Evolutionary conservation across 2,329 filamentous ascomycete species (phyloP).

Genomic region (Alternaria metachromatica): DNA sequence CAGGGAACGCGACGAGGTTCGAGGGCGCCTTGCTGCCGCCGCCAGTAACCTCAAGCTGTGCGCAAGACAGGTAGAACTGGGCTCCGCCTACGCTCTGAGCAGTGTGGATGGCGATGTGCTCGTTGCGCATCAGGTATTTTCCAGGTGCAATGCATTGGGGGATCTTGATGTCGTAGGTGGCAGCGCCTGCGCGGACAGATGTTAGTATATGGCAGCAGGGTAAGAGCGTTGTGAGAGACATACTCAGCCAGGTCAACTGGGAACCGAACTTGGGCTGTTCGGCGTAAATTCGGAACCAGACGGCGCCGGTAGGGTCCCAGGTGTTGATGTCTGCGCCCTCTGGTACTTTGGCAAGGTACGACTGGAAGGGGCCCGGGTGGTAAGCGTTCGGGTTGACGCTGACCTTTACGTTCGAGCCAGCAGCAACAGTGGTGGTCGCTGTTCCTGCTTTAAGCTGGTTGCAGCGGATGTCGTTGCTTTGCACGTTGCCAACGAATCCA

Average conservation of each 20-base stretch:
- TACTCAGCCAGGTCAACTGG: conserved; percentile 14
- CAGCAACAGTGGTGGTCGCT: conserved; percentile 20
- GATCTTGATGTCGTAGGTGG: conserved; percentile 41
- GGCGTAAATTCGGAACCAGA: conserved; percentile 46
- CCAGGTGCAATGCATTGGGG: conserved; percentile 51
- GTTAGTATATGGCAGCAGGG: background rate
- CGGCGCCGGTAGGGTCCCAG: conserved; percentile 42
- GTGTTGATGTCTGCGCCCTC: conserved; percentile 36
- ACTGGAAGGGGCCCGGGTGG: conserved; percentile 46
- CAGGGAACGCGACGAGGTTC: conserved; percentile 51
- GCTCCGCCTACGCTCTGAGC: conserved; percentile 43
- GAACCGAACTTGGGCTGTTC: conserved; percentile 14
- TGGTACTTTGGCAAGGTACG: conserved; percentile 50
- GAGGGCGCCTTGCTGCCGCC: conserved; percentile 45
- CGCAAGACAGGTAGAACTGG: conserved; percentile 57
- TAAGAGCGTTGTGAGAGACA: background rate
- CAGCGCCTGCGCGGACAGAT: background rate
- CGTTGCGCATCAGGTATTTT: conserved; percentile 55
- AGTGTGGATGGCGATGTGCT: conserved; percentile 56
- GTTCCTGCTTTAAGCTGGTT: conserved; percentile 22
- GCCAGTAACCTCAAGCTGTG: conserved; percentile 52
- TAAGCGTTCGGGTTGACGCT: conserved; percentile 31
- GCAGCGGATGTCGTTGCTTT: conserved; percentile 38
- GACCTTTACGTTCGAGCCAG: conserved; percentile 42
- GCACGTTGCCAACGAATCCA: conserved; percentile 19